These are phyloP conservation scores for Tephrocybe rancida DNA, from an alignment of 768 basidiomycete species.

Conservation along the genomic window DNA sequence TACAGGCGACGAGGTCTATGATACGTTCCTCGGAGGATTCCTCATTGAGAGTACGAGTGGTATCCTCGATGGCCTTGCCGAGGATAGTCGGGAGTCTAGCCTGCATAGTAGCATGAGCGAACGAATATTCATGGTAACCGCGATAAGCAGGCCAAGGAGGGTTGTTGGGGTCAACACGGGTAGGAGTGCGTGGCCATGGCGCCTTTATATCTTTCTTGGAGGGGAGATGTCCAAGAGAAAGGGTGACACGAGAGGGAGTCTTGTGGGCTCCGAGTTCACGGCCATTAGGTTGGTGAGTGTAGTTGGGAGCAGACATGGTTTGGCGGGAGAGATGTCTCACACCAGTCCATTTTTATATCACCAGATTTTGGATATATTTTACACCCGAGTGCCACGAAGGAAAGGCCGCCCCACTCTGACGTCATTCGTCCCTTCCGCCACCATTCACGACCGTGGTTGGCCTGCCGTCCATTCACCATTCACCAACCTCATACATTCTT, in stretches of 20 bases:
- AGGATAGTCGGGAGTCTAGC: slow-evolving; percentile 94
- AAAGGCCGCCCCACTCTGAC: slow-evolving; percentile 11
- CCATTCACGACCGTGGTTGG: not conserved
- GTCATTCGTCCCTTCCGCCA: slow-evolving; percentile 4
- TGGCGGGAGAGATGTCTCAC: slow-evolving; percentile 4
- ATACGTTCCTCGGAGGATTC: slow-evolving; percentile 82
- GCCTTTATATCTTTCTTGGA: slow-evolving; percentile 73
- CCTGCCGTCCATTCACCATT: not conserved
- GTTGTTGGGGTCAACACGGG: slow-evolving; percentile 81
- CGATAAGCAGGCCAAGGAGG: slow-evolving; percentile 84
- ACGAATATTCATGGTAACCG: slow-evolving; percentile 81
- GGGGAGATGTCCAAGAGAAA: slow-evolving; percentile 75
- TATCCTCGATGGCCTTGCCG: slow-evolving; percentile 94
- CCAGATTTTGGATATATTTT: not conserved
- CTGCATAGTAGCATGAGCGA: slow-evolving; percentile 93
- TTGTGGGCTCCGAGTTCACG: slow-evolving; percentile 14
- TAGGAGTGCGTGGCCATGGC: slow-evolving; percentile 75
- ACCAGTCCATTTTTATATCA: not conserved
- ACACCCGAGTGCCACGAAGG: not conserved
- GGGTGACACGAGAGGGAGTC: slow-evolving; percentile 63
- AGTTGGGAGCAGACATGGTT: slow-evolving; percentile 15
- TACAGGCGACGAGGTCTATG: slow-evolving; percentile 82
- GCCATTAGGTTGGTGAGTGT: not conserved
- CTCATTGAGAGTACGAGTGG: slow-evolving; percentile 85
- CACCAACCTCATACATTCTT: not conserved